Evolutionary conservation across 148 eudicot genomes (phyloP), one percentile per base, ranked within the genome.

Genomic region (Diospyros kaki): DNA sequence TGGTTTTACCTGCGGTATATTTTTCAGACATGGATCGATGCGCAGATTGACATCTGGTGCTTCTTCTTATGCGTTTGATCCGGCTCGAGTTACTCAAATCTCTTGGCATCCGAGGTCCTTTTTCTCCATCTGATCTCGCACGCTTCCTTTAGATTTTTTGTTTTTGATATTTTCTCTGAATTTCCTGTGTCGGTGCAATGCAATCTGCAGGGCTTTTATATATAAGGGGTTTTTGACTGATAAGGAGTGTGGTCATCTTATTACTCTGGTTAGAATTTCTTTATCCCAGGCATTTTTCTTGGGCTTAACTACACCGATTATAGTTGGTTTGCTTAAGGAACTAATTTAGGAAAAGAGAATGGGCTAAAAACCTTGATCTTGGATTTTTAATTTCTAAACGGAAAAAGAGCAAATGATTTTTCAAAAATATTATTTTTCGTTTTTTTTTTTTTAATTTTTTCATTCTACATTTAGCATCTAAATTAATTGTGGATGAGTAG

Each of bases 161-260:
- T 38, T 72, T 38, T 9, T 18, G 64, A n/a, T 39, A n/a, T 68
- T 40, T 78, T 41, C 14, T 68, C 13, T 58, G 76, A 40, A 41
- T 62, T 28, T 39, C 13, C 66, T 6, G 28, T 74, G 10, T 50
- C 69, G 75, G 56, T 71, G 73, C 2, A 4, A 63, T 65, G 43
- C 45, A 18, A 17, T 63, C 44, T 28, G 72, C 85, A 93, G 98
- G 91, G 90, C 93, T 44, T 94, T 91, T 61, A 14, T 87, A n/a
- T 90, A 87, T 78, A 81, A 70, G 74, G 83, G 82, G 0, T 91
- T 94, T 80, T 76, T 94, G 76, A 84, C 88, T n/a, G 61, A 81
- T 76, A 83, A 88, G 55, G 98, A 94, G 86, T 94, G 98, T 83
- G 93, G 91, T 85, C 98, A 94, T 85, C 86, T 94, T 46, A 85